Conservation (phyloP, 371 early-diverging fungal species). For the Mucor mucedo region DNA sequence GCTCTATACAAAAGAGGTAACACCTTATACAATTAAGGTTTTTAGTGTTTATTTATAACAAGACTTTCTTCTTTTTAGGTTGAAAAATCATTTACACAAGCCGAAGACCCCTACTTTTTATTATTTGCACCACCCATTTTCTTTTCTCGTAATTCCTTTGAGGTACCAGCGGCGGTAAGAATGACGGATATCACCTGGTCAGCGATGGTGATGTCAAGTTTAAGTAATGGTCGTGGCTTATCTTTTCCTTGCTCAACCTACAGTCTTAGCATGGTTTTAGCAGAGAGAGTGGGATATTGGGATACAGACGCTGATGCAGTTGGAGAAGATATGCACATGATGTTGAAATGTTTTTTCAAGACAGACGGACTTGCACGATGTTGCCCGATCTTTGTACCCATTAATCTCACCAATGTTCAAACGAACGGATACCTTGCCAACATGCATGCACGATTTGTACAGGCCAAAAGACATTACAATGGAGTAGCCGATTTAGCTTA, state of each 20-base stretch:
- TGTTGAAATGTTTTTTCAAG: constrained; percentile 78
- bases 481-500: constrained; percentile 59
- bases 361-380: constrained; percentile 68
- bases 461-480: constrained; percentile 73
- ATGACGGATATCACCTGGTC: constrained; percentile 82
- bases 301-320: constrained; percentile 81
- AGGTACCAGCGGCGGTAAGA: constrained; percentile 77
- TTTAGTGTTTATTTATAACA: neutral
- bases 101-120: constrained; percentile 48
- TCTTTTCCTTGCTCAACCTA: constrained; percentile 81
- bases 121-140: constrained; percentile 78
- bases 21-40: neutral
- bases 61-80: constrained; percentile 23
- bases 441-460: constrained; percentile 68
- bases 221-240: constrained; percentile 66
- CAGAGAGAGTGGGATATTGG: constrained; percentile 79
- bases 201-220: constrained; percentile 78
- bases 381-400: constrained; percentile 75
- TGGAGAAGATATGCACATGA: constrained; percentile 88
- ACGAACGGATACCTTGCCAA: constrained; percentile 62
- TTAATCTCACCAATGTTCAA: constrained; percentile 78
- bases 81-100: constrained; percentile 32
- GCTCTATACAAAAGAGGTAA: constrained; percentile 50
- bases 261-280: constrained; percentile 73
- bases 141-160: constrained; percentile 76